Evolutionary conservation across 2,329 filamentous ascomycete species (phyloP), one percentile per base, ranked within the genome.

Genomic region (Chaetomium strumarium): DNA sequence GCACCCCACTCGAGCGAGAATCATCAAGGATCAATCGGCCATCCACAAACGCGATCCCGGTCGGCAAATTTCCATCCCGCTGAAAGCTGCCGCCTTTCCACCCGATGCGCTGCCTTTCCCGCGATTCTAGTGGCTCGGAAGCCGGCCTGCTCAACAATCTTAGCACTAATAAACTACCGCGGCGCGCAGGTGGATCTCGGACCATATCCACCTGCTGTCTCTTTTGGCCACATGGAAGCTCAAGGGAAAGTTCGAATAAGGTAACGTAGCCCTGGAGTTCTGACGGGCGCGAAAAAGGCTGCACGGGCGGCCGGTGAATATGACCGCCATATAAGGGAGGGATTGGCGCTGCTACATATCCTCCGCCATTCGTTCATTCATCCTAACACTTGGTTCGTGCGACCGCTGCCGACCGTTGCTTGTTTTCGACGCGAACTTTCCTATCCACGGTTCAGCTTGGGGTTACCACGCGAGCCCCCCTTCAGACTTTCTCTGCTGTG

Each of bases 151-250:
- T 45, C 45, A 20, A 20, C 39, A 52, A 52, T 56, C 46, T 58
- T 46, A 52, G 52, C 46, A 46, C 44, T 40, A 52, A 55, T 29
- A 31, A 42, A 36, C 37, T 46, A 17, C 43, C 31, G 12, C n/a
- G 24, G 9, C 19, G 19, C 17, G 34, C 46, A 34, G n/a, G 40
- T 53, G 51, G 53, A 44, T 50, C 38, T 36, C 30, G 43, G 43
- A 31, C 47, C 48, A 49, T 51, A 57, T 55, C 59, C 55, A 57
- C 56, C 56, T 38, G 48, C 41, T 41, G 34, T 51, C 46, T 51
- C 48, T 53, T 62, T 54, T 61, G 61, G 61, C 61, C 60, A 63
- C 56, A 63, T 63, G 59, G 59, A 61, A 59, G 52, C 41, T 49
- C 5, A 38, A 50, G 33, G 20, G 46, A 50, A 55, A 37, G 39